Evolutionary conservation across 495 filamentous ascomycete genomes (phyloP).

Genomic region (Stereocaulon alpinum): DNA sequence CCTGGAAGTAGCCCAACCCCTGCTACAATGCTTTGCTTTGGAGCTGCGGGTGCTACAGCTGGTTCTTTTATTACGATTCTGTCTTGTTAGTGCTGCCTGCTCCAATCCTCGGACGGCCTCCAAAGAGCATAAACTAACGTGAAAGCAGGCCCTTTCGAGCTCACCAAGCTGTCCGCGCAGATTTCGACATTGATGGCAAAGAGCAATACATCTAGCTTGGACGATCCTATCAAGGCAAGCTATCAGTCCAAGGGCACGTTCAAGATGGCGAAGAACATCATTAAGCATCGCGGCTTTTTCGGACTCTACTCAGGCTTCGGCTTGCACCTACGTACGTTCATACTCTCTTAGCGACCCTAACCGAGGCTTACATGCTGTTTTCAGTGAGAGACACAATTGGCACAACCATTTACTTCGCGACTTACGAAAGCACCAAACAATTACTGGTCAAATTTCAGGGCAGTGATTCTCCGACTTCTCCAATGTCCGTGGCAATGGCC

Average conservation of each 20-base stretch:
- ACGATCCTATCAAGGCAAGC: slow-evolving; percentile 48
- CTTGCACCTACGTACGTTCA: slow-evolving; percentile 58
- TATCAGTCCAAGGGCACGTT: slow-evolving; percentile 69
- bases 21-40: slow-evolving; percentile 59
- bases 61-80: slow-evolving; percentile 65
- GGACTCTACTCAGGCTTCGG: slow-evolving; percentile 72
- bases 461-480: slow-evolving; percentile 54
- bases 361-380: neutral
- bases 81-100: slow-evolving; percentile 48
- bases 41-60: slow-evolving; percentile 62
- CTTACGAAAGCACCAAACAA: slow-evolving; percentile 75
- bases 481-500: slow-evolving; percentile 60
- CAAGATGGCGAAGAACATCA: slow-evolving; percentile 60
- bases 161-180: slow-evolving; percentile 74
- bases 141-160: slow-evolving; percentile 61
- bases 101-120: neutral
- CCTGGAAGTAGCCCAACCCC: slow-evolving; percentile 52
- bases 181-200: slow-evolving; percentile 61
- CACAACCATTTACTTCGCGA: slow-evolving; percentile 75
- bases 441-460: slow-evolving; percentile 61
- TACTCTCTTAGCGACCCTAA: neutral
- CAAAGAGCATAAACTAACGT: neutral
- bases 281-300: slow-evolving; percentile 54
- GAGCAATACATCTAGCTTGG: slow-evolving; percentile 44
- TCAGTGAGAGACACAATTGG: slow-evolving; percentile 70